Conservation (phyloP, 1,139 yeast genomes). For the Insectozyma bohioensis region DNA sequence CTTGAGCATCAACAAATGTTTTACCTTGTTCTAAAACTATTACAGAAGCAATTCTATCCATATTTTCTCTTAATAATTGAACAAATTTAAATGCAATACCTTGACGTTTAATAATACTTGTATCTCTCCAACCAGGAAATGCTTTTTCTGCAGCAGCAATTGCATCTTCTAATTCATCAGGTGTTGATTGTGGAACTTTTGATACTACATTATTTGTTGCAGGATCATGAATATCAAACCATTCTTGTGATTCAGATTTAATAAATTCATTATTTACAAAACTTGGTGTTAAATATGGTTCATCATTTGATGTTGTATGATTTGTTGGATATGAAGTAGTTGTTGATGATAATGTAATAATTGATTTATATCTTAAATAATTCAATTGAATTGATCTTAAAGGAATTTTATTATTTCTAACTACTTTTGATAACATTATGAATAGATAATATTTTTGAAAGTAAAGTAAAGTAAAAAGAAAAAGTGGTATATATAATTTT, state of each 20-base stretch:
- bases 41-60: slow-evolving; percentile 69
- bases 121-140: slow-evolving; percentile 57
- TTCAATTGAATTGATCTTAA: slow-evolving; percentile 8
- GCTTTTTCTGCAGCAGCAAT: slow-evolving; percentile 65
- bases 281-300: slow-evolving; percentile 53
- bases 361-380: slow-evolving; percentile 20
- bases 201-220: slow-evolving; percentile 70
- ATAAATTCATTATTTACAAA: slow-evolving; percentile 61
- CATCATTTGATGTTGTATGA: slow-evolving; percentile 39
- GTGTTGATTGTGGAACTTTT: slow-evolving; percentile 72
- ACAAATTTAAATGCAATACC: slow-evolving; percentile 76
- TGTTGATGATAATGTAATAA: slow-evolving; percentile 33
- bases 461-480: too few relatives aligned
- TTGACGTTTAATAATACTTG: slow-evolving; percentile 67
- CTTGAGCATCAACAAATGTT: slow-evolving; percentile 74
- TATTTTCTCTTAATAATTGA: slow-evolving; percentile 61
- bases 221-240: slow-evolving; percentile 78
- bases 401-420: slow-evolving; percentile 7
- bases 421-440: slow-evolving; percentile 15
- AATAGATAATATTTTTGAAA: too few relatives aligned
- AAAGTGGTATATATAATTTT: too few relatives aligned
- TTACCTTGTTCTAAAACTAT: slow-evolving; percentile 83
- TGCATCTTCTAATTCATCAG: slow-evolving; percentile 64
- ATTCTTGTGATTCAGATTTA: slow-evolving; percentile 53
- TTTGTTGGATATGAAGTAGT: slow-evolving; percentile 42